These are phyloP conservation scores for Dothistroma pini DNA, from an alignment of 2,329 filamentous ascomycete species.

Conservation along the genomic window DNA sequence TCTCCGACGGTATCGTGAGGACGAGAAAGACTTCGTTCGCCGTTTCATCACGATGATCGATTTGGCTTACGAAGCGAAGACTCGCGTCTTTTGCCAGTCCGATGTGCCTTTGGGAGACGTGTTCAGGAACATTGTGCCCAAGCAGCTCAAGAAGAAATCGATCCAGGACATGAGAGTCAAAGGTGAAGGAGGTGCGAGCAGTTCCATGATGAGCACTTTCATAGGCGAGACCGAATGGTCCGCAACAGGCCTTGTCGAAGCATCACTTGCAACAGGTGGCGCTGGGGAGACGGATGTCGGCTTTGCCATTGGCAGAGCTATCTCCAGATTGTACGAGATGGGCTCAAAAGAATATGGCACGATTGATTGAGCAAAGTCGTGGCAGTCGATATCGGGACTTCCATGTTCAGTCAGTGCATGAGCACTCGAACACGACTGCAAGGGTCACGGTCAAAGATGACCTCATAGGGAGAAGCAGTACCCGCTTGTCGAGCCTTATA, in stretches of 20 bases:
- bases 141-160: conserved; percentile 12
- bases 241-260: conserved; percentile 27
- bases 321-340: conserved; percentile 30
- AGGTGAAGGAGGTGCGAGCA: conserved; percentile 27
- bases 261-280: conserved; percentile 28
- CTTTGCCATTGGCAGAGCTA: conserved; percentile 29
- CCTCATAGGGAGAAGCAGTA: background rate
- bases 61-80: conserved; percentile 70
- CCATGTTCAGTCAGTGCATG: background rate
- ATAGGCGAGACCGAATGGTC: conserved; percentile 31
- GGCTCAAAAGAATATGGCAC: conserved; percentile 20
- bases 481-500: background rate
- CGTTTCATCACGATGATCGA: conserved; percentile 75
- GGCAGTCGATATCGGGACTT: background rate
- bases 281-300: conserved; percentile 32
- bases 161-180: conserved; percentile 22
- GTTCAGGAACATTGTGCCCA: conserved; percentile 25
- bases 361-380: background rate
- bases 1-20: conserved; percentile 16
- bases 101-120: conserved; percentile 24
- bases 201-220: conserved; percentile 31
- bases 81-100: conserved; percentile 55
- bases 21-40: conserved; percentile 55
- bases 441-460: background rate
- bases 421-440: background rate